Conservation (phyloP, 2,329 filamentous ascomycete species). For the Salinomyces thailandicus region DNA sequence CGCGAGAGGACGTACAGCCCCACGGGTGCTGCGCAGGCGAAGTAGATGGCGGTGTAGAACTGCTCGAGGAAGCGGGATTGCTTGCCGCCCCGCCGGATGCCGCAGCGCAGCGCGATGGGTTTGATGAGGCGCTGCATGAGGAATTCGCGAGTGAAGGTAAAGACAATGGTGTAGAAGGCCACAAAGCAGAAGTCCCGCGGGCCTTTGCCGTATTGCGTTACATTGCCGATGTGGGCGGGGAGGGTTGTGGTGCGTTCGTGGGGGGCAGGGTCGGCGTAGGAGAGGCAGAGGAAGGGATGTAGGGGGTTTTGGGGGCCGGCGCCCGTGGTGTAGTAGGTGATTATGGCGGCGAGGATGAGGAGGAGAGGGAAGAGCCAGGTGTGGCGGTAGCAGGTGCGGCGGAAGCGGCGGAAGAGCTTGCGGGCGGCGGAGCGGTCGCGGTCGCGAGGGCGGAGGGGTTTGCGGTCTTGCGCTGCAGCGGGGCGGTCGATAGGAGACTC, state of each 20-base stretch:
- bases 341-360: slow-evolving; percentile 48
- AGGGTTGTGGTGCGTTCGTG: slow-evolving; percentile 25
- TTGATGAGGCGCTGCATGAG: slow-evolving; percentile 84
- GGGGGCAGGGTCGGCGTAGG: slow-evolving; percentile 54
- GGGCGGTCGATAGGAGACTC: slow-evolving; percentile 5
- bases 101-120: slow-evolving; percentile 59
- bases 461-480: slow-evolving; percentile 8
- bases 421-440: slow-evolving; percentile 38
- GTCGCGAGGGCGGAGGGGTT: slow-evolving; percentile 13
- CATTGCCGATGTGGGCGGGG: slow-evolving; percentile 35
- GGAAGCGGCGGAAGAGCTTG: slow-evolving; percentile 35
- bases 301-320: slow-evolving; percentile 70
- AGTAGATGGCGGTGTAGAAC: slow-evolving; percentile 88
- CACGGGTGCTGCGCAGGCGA: slow-evolving; percentile 67
- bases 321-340: slow-evolving; percentile 54
- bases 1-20: slow-evolving; percentile 84
- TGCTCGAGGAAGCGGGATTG: slow-evolving; percentile 93
- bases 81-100: slow-evolving; percentile 63
- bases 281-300: slow-evolving; percentile 76
- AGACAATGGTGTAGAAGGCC: slow-evolving; percentile 74
- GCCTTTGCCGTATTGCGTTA: slow-evolving; percentile 76
- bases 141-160: slow-evolving; percentile 91
- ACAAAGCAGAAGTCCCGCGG: slow-evolving; percentile 77
- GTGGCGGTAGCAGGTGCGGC: slow-evolving; percentile 39
- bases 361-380: slow-evolving; percentile 60